Conservation (phyloP, 148 eudicot genomes). For the Rhododendron simsii region DNA sequence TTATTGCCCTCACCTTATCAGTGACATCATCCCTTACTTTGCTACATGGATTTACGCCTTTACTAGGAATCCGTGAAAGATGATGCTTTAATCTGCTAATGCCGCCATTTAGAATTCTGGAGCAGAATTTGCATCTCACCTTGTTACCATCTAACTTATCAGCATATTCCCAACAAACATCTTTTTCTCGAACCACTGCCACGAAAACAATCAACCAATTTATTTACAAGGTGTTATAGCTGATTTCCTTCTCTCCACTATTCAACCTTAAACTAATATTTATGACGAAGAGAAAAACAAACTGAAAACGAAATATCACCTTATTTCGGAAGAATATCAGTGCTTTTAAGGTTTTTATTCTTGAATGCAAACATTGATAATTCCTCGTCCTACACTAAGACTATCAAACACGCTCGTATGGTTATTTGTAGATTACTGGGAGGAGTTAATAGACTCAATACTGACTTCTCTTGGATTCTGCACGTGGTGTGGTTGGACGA, state of each 20-base stretch:
- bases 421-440: neutral
- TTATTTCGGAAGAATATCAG: neutral
- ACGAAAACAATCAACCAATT: neutral
- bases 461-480: neutral
- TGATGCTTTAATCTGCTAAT: constrained; percentile 95
- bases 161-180: constrained; percentile 94
- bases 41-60: constrained; percentile 93
- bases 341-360: neutral
- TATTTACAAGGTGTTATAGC: neutral
- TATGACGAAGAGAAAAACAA: neutral
- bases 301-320: neutral
- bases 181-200: constrained; percentile 96
- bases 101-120: constrained; percentile 76
- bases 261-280: neutral
- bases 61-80: constrained; percentile 88
- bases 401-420: neutral
- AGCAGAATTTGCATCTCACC: constrained; percentile 90
- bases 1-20: constrained; percentile 64
- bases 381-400: neutral
- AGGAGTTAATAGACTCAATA: neutral
- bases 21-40: constrained; percentile 89
- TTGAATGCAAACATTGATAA: neutral
- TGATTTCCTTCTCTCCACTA: neutral
- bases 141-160: constrained; percentile 93
- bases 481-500: neutral